Conservation (phyloP, 352 stramenopile genomes). For the Globisporangium iwayamae region DNA sequence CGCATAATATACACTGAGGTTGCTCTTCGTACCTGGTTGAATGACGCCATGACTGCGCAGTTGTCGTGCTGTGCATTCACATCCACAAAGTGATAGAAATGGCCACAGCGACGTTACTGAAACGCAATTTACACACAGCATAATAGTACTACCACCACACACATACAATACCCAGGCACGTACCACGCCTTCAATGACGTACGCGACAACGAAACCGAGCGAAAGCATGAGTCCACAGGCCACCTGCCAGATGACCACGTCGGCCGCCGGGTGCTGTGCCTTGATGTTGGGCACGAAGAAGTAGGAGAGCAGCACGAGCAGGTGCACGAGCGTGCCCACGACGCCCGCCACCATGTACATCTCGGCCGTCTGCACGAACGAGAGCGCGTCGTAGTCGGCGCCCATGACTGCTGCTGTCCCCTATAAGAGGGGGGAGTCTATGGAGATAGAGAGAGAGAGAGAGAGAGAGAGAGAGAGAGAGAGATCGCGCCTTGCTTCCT, state of each 20-base stretch:
- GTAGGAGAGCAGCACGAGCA: conserved; percentile 69
- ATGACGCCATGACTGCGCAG: conserved; percentile 58
- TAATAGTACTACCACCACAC: not conserved
- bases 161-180: conserved; percentile 1
- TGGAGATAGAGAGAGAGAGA: not conserved
- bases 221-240: conserved; percentile 57
- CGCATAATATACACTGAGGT: not conserved
- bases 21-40: conserved; percentile 44
- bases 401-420: not conserved
- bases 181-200: conserved; percentile 37
- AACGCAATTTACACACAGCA: not conserved
- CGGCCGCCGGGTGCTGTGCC: conserved; percentile 69
- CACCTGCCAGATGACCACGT: conserved; percentile 80
- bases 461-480: not conserved
- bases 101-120: not conserved
- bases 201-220: conserved; percentile 55
- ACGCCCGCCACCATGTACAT: conserved; percentile 61
- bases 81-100: not conserved
- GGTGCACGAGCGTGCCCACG: conserved; percentile 51
- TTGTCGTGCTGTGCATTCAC: conserved; percentile 17
- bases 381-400: conserved; percentile 54
- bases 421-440: not conserved
- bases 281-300: conserved; percentile 73
- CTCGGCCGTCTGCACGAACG: conserved; percentile 39
- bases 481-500: conserved; percentile 2